These are phyloP conservation scores for Cucurbita argyrosperma DNA, from an alignment of 306 rosid species.

Conservation along the genomic window DNA sequence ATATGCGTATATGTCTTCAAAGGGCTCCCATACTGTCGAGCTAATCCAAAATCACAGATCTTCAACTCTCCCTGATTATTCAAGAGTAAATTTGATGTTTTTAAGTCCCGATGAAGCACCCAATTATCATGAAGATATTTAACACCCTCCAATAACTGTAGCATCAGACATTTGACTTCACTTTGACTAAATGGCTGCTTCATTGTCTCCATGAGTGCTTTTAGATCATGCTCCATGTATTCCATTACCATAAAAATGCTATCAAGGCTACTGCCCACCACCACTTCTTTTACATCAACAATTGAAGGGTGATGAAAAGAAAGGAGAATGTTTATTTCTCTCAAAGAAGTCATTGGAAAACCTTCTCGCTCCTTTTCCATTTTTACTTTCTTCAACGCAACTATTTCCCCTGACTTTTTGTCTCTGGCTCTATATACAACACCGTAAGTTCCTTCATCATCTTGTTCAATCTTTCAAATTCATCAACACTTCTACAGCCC, in stretches of 20 bases:
- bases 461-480: slow-evolving; percentile 93
- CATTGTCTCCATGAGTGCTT: slow-evolving; percentile 93
- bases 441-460: slow-evolving; percentile 96
- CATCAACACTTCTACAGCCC: slow-evolving; percentile 99
- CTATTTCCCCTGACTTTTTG: slow-evolving; percentile 80
- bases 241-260: slow-evolving; percentile 99
- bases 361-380: slow-evolving; percentile 99
- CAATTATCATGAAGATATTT: slow-evolving; percentile 99
- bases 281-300: slow-evolving; percentile 98
- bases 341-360: slow-evolving; percentile 88
- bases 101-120: slow-evolving; percentile 99
- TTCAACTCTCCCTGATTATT: slow-evolving; percentile 94
- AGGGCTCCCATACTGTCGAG: slow-evolving; percentile 99
- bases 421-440: slow-evolving; percentile 96
- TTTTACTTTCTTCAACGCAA: slow-evolving; percentile 96
- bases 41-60: slow-evolving; percentile 96
- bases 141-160: slow-evolving; percentile 82
- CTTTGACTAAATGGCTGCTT: slow-evolving; percentile 97
- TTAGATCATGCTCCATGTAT: slow-evolving; percentile 98
- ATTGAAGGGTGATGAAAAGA: slow-evolving; percentile 91
- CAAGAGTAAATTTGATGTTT: slow-evolving; percentile 83
- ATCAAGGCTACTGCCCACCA: slow-evolving; percentile 94
- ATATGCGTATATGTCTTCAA: slow-evolving; percentile 92
- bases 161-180: slow-evolving; percentile 97
- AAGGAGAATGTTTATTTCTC: slow-evolving; percentile 98